Evolutionary conservation across 2,329 filamentous ascomycete genomes (phyloP), one percentile per base, ranked within the genome.

Genomic region (Claviceps sp.): DNA sequence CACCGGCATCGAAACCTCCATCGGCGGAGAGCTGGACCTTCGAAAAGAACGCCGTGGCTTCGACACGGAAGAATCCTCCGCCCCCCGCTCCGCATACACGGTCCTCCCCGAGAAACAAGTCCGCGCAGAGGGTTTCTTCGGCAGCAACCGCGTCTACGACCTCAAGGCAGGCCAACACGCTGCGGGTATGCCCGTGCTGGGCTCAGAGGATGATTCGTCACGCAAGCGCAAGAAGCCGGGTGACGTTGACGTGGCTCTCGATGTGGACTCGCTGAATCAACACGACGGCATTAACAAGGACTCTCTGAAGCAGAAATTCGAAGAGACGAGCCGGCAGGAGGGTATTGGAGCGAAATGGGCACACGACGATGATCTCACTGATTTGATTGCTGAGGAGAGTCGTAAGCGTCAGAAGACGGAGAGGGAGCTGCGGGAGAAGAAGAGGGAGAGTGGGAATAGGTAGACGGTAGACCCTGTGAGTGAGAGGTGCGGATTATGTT

Each of bases 351-450:
- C 81, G 22, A 78, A 82, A 60, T 88, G 84, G 79, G 79, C 81
- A 53, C 75, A 77, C 68, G 87, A 95, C 65, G 91, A 97, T 59
- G 91, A 96, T 64, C 69, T 98, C 52, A 91, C 84, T 61, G 87
- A 95, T 62, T 94, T 98, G 87, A 96, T 98, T 71, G 88, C 88
- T 13, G 84, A 88, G 61, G 93, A 97, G 71, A 88, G 83, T 63
- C 79, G 88, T 57, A 97, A 97, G 77, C 79, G 89, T 64, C 78
- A 90, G 65, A 94, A 90, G 77, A 80, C 86, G 57, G 90, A 95
- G 60, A 83, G 88, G 66, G 88, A 95, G 68, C 82, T 82, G 65
- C 76, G 77, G 61, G 77, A 80, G 56, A 83, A 84, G 73, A 78
- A 71, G 67, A 80, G 75, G 65, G 75, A 76, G 59, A 64, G 66